Evolutionary conservation across 345 rosid species (phyloP).

Genomic region (Citrus medica): DNA sequence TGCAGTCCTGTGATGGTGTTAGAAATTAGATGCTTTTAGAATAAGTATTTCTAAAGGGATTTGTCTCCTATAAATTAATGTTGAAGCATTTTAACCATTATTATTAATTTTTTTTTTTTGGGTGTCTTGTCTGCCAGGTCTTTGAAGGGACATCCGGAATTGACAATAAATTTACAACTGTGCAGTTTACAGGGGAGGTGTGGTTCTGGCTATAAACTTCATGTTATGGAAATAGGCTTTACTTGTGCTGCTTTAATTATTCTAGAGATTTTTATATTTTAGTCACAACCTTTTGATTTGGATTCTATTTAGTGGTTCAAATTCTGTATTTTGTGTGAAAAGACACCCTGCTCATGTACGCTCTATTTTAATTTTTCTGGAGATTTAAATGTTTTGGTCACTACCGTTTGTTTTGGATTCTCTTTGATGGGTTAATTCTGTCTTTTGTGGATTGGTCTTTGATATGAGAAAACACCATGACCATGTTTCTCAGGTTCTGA

Average conservation of each 20-base stretch:
- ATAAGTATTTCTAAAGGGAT: neutral
- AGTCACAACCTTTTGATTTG: neutral
- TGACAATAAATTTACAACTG: slow-evolving; percentile 88
- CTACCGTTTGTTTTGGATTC: neutral
- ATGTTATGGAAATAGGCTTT: neutral
- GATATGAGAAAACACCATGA: neutral
- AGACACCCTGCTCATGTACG: neutral
- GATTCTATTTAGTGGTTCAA: neutral
- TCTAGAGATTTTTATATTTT: neutral
- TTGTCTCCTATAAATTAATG: neutral
- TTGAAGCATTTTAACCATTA: neutral
- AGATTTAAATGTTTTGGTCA: neutral
- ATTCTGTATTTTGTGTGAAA: no score
- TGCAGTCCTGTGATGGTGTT: neutral
- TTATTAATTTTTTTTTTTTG: neutral
- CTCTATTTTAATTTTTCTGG: neutral
- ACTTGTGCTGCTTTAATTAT: neutral
- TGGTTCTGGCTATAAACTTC: neutral
- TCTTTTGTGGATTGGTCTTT: neutral
- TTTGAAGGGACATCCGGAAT: slow-evolving; percentile 98
- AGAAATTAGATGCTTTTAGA: neutral
- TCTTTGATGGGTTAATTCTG: neutral
- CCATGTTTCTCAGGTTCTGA: slow-evolving; percentile 58
- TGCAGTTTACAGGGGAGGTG: slow-evolving; percentile 96
- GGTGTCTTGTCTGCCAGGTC: slow-evolving; percentile 42